Percentiles rank a stretch among this genome's conserved stretches.
These are phyloP conservation scores for Volvox africanus DNA, from an alignment of 139 green algal genomes.

Conservation along the genomic window DNA sequence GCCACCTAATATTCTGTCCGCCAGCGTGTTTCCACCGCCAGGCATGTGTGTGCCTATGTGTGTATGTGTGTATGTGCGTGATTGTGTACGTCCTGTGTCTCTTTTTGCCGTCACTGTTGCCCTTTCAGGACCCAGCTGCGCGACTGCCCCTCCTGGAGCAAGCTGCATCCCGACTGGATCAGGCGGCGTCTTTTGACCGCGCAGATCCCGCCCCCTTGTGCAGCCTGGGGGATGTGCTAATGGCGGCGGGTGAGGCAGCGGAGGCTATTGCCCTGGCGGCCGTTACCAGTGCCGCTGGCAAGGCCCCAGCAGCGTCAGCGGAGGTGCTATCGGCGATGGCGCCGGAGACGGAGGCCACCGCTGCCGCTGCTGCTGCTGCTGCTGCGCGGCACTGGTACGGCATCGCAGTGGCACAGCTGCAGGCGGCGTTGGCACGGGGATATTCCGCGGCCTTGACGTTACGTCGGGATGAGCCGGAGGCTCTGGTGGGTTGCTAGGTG, in stretches of 20 bases:
- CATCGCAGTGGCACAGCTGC: neutral
- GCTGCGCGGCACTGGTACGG: neutral
- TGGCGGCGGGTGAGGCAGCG: constrained; percentile 66
- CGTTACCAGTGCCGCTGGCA: too few relatives aligned
- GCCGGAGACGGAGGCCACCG: neutral
- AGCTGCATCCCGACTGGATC: constrained; percentile 63
- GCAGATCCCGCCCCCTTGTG: constrained; percentile 70
- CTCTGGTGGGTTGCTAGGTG: constrained; percentile 50
- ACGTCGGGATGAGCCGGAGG: constrained; percentile 61
- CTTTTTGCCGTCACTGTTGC: neutral
- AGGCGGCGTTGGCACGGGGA: constrained; percentile 69
- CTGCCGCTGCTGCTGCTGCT: neutral
- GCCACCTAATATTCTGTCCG: too few relatives aligned
- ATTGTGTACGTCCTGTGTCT: too few relatives aligned
- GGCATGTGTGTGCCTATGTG: too few relatives aligned
- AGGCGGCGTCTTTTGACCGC: constrained; percentile 64
- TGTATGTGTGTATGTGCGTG: too few relatives aligned
- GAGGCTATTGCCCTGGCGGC: constrained; percentile 12
- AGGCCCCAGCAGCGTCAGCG: too few relatives aligned
- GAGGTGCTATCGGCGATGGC: neutral
- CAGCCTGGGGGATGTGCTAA: constrained; percentile 76
- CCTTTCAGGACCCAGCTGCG: constrained; percentile 34
- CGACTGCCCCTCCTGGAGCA: constrained; percentile 63
- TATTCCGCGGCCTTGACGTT: constrained; percentile 78
- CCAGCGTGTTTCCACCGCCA: too few relatives aligned